A percentile compares a stretch with the other conserved stretches of the same genome.
Evolutionary conservation across 2,329 filamentous ascomycete species (phyloP).

Genomic region (Aplosporella prunicola): DNA sequence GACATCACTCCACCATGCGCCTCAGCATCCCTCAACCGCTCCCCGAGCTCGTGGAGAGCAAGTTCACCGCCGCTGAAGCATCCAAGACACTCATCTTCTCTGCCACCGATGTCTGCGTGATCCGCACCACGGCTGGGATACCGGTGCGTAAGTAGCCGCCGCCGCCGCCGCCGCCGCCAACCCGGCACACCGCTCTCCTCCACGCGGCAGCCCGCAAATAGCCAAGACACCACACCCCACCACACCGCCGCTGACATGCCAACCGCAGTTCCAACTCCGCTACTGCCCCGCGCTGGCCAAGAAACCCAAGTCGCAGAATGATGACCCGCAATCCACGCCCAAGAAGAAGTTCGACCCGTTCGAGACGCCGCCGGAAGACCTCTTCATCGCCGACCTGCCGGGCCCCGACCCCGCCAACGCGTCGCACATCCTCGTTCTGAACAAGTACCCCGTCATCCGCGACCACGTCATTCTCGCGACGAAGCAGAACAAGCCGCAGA

Average conservation of each 20-base stretch:
- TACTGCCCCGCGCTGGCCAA: conserved; percentile 60
- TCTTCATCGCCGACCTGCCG: conserved; percentile 46
- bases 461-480: conserved; percentile 66
- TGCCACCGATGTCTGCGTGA: conserved; percentile 28
- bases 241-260: too few species aligned
- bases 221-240: not conserved
- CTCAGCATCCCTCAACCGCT: conserved; percentile 26
- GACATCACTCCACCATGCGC: conserved; percentile 21
- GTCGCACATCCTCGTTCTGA: conserved; percentile 56
- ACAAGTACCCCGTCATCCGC: conserved; percentile 64
- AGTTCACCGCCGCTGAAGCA: conserved; percentile 27
- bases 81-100: conserved; percentile 30
- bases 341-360: conserved; percentile 48
- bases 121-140: conserved; percentile 27
- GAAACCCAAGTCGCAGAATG: conserved; percentile 41
- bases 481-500: conserved; percentile 53
- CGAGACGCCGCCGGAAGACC: conserved; percentile 45
- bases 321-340: conserved; percentile 4
- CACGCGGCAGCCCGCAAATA: not conserved
- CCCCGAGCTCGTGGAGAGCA: conserved; percentile 27
- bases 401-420: conserved; percentile 26
- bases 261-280: conserved; percentile 60
- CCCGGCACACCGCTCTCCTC: too few species aligned
- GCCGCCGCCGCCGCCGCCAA: not conserved
- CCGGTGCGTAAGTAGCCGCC: conserved; percentile 23